These are phyloP conservation scores for Cenchrus americanus DNA, from an alignment of 176 grass and related monocot species.

Conservation along the genomic window DNA sequence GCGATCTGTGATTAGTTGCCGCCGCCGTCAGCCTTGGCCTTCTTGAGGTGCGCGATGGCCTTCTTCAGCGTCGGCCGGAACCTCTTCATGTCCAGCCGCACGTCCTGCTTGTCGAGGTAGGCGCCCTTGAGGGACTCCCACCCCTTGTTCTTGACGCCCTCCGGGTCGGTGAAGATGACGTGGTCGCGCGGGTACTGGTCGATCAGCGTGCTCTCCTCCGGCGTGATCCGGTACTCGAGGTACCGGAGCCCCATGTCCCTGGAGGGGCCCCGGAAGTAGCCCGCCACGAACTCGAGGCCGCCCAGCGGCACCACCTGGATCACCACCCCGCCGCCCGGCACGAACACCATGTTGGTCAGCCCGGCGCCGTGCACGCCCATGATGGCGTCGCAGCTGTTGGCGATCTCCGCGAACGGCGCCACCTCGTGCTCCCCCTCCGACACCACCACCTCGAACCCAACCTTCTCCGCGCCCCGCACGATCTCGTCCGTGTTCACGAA, in stretches of 20 bases:
- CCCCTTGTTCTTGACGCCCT: constrained; percentile 58
- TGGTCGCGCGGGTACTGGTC: constrained; percentile 75
- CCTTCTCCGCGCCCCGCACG: constrained; percentile 41
- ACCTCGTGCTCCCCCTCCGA: constrained; percentile 64
- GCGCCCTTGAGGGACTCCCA: constrained; percentile 56
- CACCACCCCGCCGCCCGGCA: constrained; percentile 62
- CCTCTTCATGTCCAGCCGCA: constrained; percentile 66
- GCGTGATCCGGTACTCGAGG: constrained; percentile 75
- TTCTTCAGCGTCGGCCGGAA: constrained; percentile 63
- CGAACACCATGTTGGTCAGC: constrained; percentile 91
- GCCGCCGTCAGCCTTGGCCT: constrained; percentile 7
- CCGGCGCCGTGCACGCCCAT: constrained; percentile 89
- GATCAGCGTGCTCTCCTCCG: constrained; percentile 78
- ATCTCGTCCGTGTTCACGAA: constrained; percentile 72
- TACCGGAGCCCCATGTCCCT: constrained; percentile 72
- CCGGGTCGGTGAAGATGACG: constrained; percentile 76
- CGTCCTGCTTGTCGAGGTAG: constrained; percentile 86
- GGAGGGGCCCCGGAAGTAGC: constrained; percentile 64
- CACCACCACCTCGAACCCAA: constrained; percentile 70
- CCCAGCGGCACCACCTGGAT: constrained; percentile 90
- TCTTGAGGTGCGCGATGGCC: constrained; percentile 50
- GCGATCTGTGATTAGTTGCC: background rate
- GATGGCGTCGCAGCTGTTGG: constrained; percentile 70
- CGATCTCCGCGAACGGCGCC: constrained; percentile 55
- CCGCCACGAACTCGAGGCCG: constrained; percentile 50